Conservation (phyloP, 2,329 filamentous ascomycete species). For the Polychaeton citri region DNA sequence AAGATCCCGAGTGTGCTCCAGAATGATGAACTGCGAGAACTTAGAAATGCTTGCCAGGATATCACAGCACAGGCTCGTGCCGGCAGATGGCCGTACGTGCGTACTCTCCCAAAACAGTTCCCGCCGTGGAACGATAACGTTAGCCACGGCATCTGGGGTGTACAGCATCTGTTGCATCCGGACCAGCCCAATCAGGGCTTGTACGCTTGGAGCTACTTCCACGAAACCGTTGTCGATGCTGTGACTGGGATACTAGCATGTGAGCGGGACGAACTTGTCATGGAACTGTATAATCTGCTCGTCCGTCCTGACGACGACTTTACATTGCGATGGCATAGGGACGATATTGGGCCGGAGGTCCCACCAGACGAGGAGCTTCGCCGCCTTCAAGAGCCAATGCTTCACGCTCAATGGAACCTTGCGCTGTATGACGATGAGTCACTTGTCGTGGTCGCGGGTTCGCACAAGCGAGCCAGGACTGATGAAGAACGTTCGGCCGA, state of each 20-base stretch:
- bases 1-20: slow-evolving; percentile 53
- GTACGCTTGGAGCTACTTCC: slow-evolving; percentile 63
- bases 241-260: slow-evolving; percentile 51
- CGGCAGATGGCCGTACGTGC: slow-evolving; percentile 70
- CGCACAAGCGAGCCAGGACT: slow-evolving; percentile 59
- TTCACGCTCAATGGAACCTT: slow-evolving; percentile 80
- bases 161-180: slow-evolving; percentile 74
- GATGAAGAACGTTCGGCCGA: slow-evolving; percentile 53
- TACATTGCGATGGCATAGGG: slow-evolving; percentile 70
- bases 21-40: slow-evolving; percentile 39
- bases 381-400: slow-evolving; percentile 47
- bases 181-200: slow-evolving; percentile 45
- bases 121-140: slow-evolving; percentile 60
- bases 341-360: slow-evolving; percentile 61
- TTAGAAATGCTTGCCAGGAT: slow-evolving; percentile 46
- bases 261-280: slow-evolving; percentile 50
- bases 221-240: slow-evolving; percentile 46
- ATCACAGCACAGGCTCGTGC: slow-evolving; percentile 49
- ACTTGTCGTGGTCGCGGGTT: slow-evolving; percentile 64
- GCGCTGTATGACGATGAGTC: slow-evolving; percentile 63
- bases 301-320: slow-evolving; percentile 60
- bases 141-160: slow-evolving; percentile 67
- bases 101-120: slow-evolving; percentile 80
- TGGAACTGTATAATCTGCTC: slow-evolving; percentile 82
- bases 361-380: slow-evolving; percentile 52